phyloP scores from a whole-genome alignment of 176 grass and related monocot species.

The Secale cereale region DNA sequence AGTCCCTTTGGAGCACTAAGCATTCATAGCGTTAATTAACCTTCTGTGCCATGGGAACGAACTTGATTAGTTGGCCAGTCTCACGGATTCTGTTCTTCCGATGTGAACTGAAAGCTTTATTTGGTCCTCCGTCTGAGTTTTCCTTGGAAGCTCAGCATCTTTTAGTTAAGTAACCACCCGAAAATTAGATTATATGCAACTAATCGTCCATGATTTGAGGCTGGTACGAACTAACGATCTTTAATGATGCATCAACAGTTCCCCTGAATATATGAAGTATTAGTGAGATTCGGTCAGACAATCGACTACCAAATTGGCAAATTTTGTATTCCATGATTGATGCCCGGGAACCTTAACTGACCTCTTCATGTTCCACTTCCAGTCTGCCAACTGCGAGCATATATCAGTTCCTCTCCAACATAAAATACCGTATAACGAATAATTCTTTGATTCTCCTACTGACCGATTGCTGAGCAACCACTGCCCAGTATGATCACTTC shows the following conservation, averaged over 20 bases:
- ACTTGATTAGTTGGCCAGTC: background rate
- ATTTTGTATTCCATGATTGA: slow-evolving; percentile 2
- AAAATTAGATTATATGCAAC: slow-evolving; percentile 4
- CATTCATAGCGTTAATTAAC: background rate
- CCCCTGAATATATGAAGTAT: background rate
- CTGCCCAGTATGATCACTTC: background rate
- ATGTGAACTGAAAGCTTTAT: background rate
- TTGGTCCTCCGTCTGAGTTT: background rate
- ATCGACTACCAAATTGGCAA: background rate
- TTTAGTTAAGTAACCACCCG: slow-evolving; percentile 38
- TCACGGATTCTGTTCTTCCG: background rate
- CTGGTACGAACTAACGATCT: slow-evolving; percentile 14
- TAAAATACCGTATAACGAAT: background rate
- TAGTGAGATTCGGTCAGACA: slow-evolving; percentile 38
- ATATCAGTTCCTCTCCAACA: background rate
- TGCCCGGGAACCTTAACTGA: slow-evolving; percentile 24
- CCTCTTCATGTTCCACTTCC: background rate
- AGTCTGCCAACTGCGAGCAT: too few relatives aligned
- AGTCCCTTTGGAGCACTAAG: too few relatives aligned
- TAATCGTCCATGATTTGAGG: background rate
- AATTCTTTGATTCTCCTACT: background rate
- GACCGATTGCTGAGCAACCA: background rate
- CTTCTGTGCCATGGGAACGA: background rate
- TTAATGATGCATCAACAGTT: slow-evolving; percentile 23
- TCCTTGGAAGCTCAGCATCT: slow-evolving; percentile 7